These are phyloP conservation scores for Penicillium macrosclerotiorum DNA, from an alignment of 495 filamentous ascomycete species.

Conservation along the genomic window DNA sequence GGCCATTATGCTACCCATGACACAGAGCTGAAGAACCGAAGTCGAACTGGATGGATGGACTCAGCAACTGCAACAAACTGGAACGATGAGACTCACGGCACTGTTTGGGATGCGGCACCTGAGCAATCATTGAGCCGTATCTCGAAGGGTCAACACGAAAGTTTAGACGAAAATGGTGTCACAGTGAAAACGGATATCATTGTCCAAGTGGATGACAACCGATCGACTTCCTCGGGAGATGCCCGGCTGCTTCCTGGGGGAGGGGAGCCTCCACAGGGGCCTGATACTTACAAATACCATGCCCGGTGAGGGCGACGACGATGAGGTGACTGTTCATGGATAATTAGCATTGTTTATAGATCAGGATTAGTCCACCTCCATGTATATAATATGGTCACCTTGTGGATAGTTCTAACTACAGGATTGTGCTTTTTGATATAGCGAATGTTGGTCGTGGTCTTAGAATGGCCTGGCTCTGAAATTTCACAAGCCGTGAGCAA, in stretches of 20 bases:
- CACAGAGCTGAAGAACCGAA: constrained; percentile 18
- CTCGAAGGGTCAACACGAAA: constrained; percentile 16
- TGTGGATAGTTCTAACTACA: no score
- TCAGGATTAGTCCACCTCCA: no score
- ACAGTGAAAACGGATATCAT: constrained; percentile 33
- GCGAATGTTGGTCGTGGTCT: no score
- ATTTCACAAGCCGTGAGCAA: no score
- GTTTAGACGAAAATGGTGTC: constrained; percentile 20
- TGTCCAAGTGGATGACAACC: constrained; percentile 29
- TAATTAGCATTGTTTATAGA: no score
- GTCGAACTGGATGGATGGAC: constrained; percentile 20
- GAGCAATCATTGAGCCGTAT: constrained; percentile 18
- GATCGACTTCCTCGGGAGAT: constrained; percentile 18
- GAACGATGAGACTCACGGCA: constrained; percentile 17
- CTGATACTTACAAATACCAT: neutral
- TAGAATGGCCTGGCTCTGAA: no score
- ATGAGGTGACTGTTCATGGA: neutral
- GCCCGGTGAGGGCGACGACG: neutral
- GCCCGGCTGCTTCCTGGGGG: constrained; percentile 16
- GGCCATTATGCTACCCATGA: constrained; percentile 12
- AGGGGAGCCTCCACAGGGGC: neutral
- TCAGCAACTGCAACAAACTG: constrained; percentile 14
- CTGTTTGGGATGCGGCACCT: constrained; percentile 11
- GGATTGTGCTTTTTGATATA: no score
- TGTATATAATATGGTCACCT: no score